Evolutionary conservation across 345 rosid species (phyloP).

Genomic region (Chamaenerion angustifolium): DNA sequence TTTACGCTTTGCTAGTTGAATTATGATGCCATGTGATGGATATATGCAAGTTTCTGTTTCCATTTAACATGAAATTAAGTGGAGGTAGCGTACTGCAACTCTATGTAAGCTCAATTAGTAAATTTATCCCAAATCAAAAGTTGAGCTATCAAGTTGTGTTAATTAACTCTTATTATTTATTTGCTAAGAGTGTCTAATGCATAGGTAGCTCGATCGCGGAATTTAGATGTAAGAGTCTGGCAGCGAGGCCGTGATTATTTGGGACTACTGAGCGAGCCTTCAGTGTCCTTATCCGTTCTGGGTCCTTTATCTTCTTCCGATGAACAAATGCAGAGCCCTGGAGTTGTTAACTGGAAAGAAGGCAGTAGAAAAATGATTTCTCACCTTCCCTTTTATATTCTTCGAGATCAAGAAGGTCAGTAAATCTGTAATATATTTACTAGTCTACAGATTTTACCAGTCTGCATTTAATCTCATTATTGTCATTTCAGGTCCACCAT

Average conservation of each 20-base stretch:
- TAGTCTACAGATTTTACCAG: not conserved
- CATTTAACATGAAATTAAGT: no score
- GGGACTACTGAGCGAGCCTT: slow-evolving; percentile 78
- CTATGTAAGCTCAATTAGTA: no score
- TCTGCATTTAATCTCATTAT: not conserved
- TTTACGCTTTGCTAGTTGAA: no score
- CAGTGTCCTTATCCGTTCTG: slow-evolving; percentile 56
- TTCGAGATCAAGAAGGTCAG: slow-evolving; percentile 69
- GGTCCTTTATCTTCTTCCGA: slow-evolving; percentile 57
- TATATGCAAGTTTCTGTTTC: no score
- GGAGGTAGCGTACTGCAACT: no score
- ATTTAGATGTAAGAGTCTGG: slow-evolving; percentile 71
- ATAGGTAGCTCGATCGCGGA: slow-evolving; percentile 81
- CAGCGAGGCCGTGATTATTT: slow-evolving; percentile 75
- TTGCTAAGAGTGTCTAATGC: not conserved
- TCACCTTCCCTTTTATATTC: slow-evolving; percentile 73
- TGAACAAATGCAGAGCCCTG: slow-evolving; percentile 34
- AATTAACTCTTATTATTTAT: no score
- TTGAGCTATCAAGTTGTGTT: no score
- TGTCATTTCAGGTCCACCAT: slow-evolving; percentile 64
- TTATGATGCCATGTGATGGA: no score
- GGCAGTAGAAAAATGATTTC: slow-evolving; percentile 57
- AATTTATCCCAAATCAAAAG: no score
- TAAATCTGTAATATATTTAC: not conserved
- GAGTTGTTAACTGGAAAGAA: slow-evolving; percentile 72